A percentile compares a stretch with the other conserved stretches of the same genome.
phyloP scores from a whole-genome alignment of 352 stramenopile species.

The Globisporangium orthogonon region DNA sequence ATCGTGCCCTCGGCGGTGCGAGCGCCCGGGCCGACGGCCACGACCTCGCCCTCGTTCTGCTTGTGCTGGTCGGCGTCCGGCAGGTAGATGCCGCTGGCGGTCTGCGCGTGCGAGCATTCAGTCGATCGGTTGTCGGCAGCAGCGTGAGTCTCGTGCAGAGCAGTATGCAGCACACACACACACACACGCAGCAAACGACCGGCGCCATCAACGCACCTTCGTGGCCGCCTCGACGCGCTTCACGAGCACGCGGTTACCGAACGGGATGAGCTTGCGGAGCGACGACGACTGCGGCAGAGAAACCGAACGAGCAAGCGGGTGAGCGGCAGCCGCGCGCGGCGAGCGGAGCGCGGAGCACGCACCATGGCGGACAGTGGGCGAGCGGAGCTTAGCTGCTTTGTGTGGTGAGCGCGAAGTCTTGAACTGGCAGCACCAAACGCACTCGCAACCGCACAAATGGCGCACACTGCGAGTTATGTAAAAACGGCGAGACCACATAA shows the following conservation, averaged over 20 bases:
- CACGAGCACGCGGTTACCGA: constrained; percentile 94
- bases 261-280: constrained; percentile 88
- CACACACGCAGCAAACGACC: neutral
- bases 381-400: neutral
- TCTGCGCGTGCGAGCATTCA: constrained; percentile 27
- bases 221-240: constrained; percentile 89
- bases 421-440: constrained; percentile 4
- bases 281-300: constrained; percentile 29
- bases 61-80: constrained; percentile 91
- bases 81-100: constrained; percentile 92
- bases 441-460: neutral
- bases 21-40: constrained; percentile 91
- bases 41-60: constrained; percentile 92
- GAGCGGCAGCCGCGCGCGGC: neutral
- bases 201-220: constrained; percentile 30
- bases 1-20: constrained; percentile 86
- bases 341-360: neutral
- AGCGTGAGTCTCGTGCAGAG: neutral
- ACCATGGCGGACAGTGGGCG: constrained; percentile 5
- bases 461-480: neutral
- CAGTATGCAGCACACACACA: neutral
- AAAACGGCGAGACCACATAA: neutral
- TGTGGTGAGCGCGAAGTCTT: constrained; percentile 14
- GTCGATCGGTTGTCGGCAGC: neutral
- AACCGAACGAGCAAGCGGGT: neutral